A percentile compares a stretch with the other conserved stretches of the same genome.
Conservation (phyloP, 2,329 filamentous ascomycete genomes). For the Diplocarpon mali region DNA sequence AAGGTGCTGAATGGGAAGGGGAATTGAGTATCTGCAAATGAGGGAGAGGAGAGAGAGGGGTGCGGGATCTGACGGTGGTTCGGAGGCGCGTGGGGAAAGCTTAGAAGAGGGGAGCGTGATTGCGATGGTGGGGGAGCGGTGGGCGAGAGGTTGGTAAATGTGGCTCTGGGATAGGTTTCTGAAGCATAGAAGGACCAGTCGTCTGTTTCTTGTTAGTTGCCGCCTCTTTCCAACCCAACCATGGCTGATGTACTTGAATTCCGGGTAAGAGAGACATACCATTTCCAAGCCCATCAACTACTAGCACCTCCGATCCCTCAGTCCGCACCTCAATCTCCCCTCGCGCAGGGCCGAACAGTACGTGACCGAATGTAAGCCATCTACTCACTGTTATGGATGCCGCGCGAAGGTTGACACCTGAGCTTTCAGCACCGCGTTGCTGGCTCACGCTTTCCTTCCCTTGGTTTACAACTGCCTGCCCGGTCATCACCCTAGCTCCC, state of each 20-base stretch:
- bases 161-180: slow-evolving; percentile 63
- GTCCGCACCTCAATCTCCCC: slow-evolving; percentile 50
- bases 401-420: slow-evolving; percentile 65
- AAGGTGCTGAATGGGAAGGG: slow-evolving; percentile 71
- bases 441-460: too few species aligned
- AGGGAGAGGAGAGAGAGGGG: slow-evolving; percentile 30
- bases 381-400: slow-evolving; percentile 79
- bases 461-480: too few species aligned
- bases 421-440: slow-evolving; percentile 28
- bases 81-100: slow-evolving; percentile 44
- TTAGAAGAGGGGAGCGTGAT: slow-evolving; percentile 29
- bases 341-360: slow-evolving; percentile 70
- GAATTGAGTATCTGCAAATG: slow-evolving; percentile 40
- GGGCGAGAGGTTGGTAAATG: slow-evolving; percentile 66
- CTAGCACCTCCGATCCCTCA: slow-evolving; percentile 42
- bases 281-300: slow-evolving; percentile 77
- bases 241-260: neutral
- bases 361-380: slow-evolving; percentile 76
- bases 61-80: slow-evolving; percentile 72
- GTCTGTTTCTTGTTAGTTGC: slow-evolving; percentile 30
- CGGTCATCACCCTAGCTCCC: slow-evolving; percentile 9
- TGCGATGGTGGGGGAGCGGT: slow-evolving; percentile 38
- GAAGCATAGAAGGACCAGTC: slow-evolving; percentile 84
- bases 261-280: slow-evolving; percentile 22
- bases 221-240: neutral